phyloP scores from a whole-genome alignment of 768 basidiomycete genomes.

The Podaxis sp. region DNA sequence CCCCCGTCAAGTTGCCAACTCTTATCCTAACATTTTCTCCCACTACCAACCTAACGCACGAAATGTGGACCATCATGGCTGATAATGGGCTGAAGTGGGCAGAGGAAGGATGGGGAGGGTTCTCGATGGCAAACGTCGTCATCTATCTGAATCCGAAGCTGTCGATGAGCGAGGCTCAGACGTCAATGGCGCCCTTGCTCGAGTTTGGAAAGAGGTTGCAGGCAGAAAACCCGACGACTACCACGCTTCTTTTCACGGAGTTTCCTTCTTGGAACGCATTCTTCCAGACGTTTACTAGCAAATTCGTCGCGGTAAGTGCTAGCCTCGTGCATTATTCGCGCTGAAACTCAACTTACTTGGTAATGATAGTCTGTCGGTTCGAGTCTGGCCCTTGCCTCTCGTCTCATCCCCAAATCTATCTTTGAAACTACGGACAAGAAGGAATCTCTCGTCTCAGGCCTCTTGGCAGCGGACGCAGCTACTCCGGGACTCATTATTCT shows the following conservation, averaged over 20 bases:
- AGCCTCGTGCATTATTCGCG: not conserved
- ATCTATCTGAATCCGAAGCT: constrained; percentile 47
- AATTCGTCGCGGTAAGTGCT: constrained; percentile 37
- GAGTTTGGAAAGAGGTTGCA: constrained; percentile 32
- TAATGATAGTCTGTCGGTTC: constrained; percentile 34
- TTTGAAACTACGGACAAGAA: constrained; percentile 33
- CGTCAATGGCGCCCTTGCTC: constrained; percentile 42
- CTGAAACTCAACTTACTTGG: not conserved
- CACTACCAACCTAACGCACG: constrained; percentile 26
- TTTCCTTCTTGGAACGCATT: constrained; percentile 43
- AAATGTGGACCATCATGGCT: constrained; percentile 36
- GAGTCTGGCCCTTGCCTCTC: constrained; percentile 42
- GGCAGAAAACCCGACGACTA: constrained; percentile 24
- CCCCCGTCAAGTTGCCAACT: constrained; percentile 35
- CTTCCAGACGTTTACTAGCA: constrained; percentile 36
- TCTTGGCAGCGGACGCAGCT: constrained; percentile 33
- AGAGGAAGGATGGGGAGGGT: constrained; percentile 50
- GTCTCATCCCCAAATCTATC: constrained; percentile 40
- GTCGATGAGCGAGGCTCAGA: constrained; percentile 32
- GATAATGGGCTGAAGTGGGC: constrained; percentile 43
- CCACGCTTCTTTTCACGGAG: constrained; percentile 31
- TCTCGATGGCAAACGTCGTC: constrained; percentile 34
- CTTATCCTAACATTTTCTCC: constrained; percentile 32
- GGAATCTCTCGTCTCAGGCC: constrained; percentile 33
- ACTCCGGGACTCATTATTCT: constrained; percentile 43